Evolutionary conservation across 2,329 filamentous ascomycete genomes (phyloP).

Genomic region (Colletotrichum sp.): DNA sequence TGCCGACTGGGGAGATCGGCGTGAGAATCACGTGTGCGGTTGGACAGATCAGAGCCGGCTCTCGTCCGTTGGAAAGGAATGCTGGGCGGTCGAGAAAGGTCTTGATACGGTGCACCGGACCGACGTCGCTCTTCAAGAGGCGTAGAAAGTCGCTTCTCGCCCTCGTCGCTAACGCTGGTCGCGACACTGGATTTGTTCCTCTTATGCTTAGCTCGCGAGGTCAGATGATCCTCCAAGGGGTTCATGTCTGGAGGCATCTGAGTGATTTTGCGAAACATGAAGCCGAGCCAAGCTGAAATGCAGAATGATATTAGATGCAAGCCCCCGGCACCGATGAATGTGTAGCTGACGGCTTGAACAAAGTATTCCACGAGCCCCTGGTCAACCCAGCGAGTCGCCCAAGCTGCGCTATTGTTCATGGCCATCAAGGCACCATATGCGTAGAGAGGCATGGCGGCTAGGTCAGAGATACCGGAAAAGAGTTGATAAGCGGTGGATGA

Average conservation of each 20-base stretch:
- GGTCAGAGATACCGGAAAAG: slow-evolving; percentile 78
- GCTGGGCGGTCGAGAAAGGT: slow-evolving; percentile 53
- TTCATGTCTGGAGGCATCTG: slow-evolving; percentile 93
- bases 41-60: slow-evolving; percentile 62
- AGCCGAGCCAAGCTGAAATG: slow-evolving; percentile 75
- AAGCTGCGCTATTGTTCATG: slow-evolving; percentile 51
- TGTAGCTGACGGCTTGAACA: slow-evolving; percentile 70
- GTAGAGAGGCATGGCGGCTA: slow-evolving; percentile 59
- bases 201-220: slow-evolving; percentile 75
- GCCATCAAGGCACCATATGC: slow-evolving; percentile 56
- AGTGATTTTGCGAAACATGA: slow-evolving; percentile 83
- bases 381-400: slow-evolving; percentile 72
- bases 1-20: slow-evolving; percentile 60
- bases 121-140: slow-evolving; percentile 45
- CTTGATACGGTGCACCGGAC: slow-evolving; percentile 49
- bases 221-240: slow-evolving; percentile 85
- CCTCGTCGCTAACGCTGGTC: slow-evolving; percentile 45
- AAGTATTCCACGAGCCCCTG: slow-evolving; percentile 63
- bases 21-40: slow-evolving; percentile 58
- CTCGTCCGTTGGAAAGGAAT: slow-evolving; percentile 86
- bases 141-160: slow-evolving; percentile 66
- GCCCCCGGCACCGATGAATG: slow-evolving; percentile 65
- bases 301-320: slow-evolving; percentile 74
- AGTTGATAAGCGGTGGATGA: slow-evolving; percentile 90
- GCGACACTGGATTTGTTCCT: slow-evolving; percentile 69